phyloP scores from a whole-genome alignment of 176 grass and related monocot genomes.

The Themeda triandra region DNA sequence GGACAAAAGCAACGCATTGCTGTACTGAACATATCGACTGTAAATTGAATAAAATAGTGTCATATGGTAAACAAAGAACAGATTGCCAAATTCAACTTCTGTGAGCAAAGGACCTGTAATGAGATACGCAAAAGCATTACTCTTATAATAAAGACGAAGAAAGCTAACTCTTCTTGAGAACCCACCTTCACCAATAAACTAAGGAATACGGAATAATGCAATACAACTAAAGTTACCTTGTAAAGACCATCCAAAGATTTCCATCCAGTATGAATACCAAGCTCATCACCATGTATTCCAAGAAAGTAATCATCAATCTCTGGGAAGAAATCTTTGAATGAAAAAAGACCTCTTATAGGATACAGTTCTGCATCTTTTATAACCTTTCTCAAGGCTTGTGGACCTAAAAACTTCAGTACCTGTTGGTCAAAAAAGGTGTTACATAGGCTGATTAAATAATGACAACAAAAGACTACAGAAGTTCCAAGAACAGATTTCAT shows the following conservation, averaged over 20 bases:
- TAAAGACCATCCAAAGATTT: slow-evolving; percentile 72
- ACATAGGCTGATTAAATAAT: not conserved
- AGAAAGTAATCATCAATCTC: slow-evolving; percentile 86
- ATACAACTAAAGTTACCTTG: slow-evolving; percentile 49
- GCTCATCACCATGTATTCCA: slow-evolving; percentile 48
- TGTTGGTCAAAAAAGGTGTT: slow-evolving; percentile 42
- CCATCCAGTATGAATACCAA: slow-evolving; percentile 79
- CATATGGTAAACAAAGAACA: not conserved
- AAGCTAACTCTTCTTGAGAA: not conserved
- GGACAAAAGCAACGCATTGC: not conserved
- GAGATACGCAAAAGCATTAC: not conserved
- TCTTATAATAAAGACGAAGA: slow-evolving; percentile 2
- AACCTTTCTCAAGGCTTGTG: slow-evolving; percentile 66
- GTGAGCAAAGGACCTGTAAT: not conserved
- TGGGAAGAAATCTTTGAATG: slow-evolving; percentile 65
- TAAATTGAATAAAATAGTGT: not conserved
- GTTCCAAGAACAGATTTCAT: not conserved
- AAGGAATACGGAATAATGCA: not conserved
- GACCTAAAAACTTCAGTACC: slow-evolving; percentile 87
- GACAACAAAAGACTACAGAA: not conserved
- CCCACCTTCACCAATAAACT: not conserved
- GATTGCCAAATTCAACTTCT: not conserved
- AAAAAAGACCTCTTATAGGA: slow-evolving; percentile 83
- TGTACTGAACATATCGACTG: not conserved
- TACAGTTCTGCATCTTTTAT: slow-evolving; percentile 83